Base-by-base conservation (phyloP, 768 basidiomycete species). In the Hygrophorus pudorinus region DNA sequence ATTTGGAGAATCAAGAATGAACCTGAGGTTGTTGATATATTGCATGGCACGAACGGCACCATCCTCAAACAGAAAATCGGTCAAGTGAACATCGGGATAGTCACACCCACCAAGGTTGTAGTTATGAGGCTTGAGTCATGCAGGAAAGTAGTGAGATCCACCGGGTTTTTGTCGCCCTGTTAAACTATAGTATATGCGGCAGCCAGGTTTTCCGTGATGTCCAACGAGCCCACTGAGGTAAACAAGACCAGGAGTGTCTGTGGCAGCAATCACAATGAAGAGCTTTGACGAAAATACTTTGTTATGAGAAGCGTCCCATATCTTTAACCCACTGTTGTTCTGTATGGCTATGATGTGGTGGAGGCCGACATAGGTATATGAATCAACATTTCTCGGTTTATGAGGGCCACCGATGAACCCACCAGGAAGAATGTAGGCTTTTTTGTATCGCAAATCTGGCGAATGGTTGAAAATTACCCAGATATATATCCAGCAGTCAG, bases 331-430 rank as follows among this genome's bases (percentile, higher is more conserved):
- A n/a, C n/a, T n/a, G 17, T 56, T 51, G 12, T 42, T 44, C 18
- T 65, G 59, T 10, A 65, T 20, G 1, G 58, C 61, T 2, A 53
- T 35, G 5, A 65, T 32, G 45, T 69, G 67, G 39, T 59, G 54
- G 7, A 69, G 43, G 0, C 61, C 60, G 9, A 59, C 55, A 41
- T 59, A 65, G 0, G 60, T 35, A 44, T 63, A 67, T 0, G 60
- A 66, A n/a, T 68, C 59, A 0, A 62, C 37, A 27, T 53, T 53
- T 27, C 63, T 63, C 0, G 64, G 67, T 14, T 63, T 62, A 7
- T 66, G 62, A 0, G 59, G 67, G 0, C 68, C 63, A n/a, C 62
- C 61, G 20, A 68, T 57, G 35, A 65, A 48, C 0, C 52, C 54
- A 14, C 59, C 61, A 11, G 59, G 62, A 16, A 66, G 48, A 13